Evolutionary conservation across 345 rosid genomes (phyloP), one percentile per base, ranked within the genome.

Genomic region (Eucalyptus melliodora): DNA sequence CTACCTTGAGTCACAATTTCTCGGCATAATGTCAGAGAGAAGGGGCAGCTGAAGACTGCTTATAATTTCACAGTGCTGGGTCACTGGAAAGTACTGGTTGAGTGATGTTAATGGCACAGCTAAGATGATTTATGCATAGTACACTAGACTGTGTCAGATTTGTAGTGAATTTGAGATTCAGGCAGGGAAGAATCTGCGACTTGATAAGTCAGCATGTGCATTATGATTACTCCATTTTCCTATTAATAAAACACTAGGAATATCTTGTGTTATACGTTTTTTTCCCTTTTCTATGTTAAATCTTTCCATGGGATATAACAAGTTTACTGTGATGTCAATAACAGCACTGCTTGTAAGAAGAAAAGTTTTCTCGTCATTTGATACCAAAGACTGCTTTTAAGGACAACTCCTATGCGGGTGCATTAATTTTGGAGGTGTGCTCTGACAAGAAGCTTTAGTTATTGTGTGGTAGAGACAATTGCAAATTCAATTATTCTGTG

Each of bases 381-480:
- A 95, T 97, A 86, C 99, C 98, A 60, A 95, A 93, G 92, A 89
- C 91, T 50, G 97, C 98, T 90, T 97, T 97, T 90, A 97, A 97
- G 94, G 99, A 97, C 93, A 95, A 97, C 92, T 93, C 90, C 34
- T 98, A 97, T 89, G 97, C 91, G 67, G 99, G 99, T 91, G 98
- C 96, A 89, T 96, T 97, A 96, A 97, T 97, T 77, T 92, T 95
- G 77, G 99, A 97, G 99, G 99, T 97, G 95, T 67, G 90, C 87
- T 62, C 89, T 50, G 62, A 56, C 34, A n/a, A 86, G 87, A 89
- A 90, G 49, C 47, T 12, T 31, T 89, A 31, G 30, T 88, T 88
- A 47, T 87, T 60, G n/a, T 16, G 10, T 49, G 53, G 50, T 44
- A 30, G 31, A 30, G 51, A 45, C 9, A 47, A 47, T 86, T 50